A percentile compares a stretch with the other conserved stretches of the same genome.
Evolutionary conservation across 805 yeast species (phyloP).

Genomic region (Hanseniaspora meyeri): DNA sequence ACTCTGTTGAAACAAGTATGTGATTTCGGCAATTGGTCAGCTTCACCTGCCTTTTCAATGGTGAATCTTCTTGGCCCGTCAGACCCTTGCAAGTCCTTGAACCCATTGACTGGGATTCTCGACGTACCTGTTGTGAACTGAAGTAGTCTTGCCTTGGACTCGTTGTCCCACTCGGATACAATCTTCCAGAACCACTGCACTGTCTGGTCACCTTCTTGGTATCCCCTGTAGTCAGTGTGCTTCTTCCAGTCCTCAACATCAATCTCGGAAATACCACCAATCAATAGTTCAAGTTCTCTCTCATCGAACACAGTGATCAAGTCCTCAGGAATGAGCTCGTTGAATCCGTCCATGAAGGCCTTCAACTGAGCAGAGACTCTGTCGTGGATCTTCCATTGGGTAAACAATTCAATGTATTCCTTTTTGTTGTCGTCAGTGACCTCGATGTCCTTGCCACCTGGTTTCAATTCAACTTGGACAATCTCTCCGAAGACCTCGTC

Average conservation of each 20-base stretch:
- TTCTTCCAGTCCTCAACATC: slow-evolving; percentile 98
- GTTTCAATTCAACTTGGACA: slow-evolving; percentile 78
- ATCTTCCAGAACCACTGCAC: slow-evolving; percentile 98
- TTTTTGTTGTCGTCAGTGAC: slow-evolving; percentile 90
- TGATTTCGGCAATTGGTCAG: slow-evolving; percentile 85
- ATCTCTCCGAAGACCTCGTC: slow-evolving; percentile 94
- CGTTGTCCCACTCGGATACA: slow-evolving; percentile 86
- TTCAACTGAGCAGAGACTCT: slow-evolving; percentile 92
- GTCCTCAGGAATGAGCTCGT: slow-evolving; percentile 94
- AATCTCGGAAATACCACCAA: slow-evolving; percentile 96
- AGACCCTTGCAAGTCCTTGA: slow-evolving; percentile 95
- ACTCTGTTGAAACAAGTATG: slow-evolving; percentile 99
- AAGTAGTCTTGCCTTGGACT: slow-evolving; percentile 85
- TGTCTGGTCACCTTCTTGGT: slow-evolving; percentile 90
- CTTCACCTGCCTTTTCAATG: slow-evolving; percentile 94
- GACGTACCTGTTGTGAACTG: slow-evolving; percentile 99
- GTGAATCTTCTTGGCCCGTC: slow-evolving; percentile 99
- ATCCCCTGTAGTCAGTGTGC: slow-evolving; percentile 97
- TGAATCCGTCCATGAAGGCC: slow-evolving; percentile 94
- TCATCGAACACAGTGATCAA: slow-evolving; percentile 93
- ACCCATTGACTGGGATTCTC: slow-evolving; percentile 96
- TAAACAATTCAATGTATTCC: slow-evolving; percentile 86
- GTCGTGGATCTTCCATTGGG: slow-evolving; percentile 90
- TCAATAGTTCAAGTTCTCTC: slow-evolving; percentile 87
- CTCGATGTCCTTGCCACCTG: slow-evolving; percentile 75